phyloP scores from a whole-genome alignment of 1,284 basidiomycete genomes.

The Pascua sp. region DNA sequence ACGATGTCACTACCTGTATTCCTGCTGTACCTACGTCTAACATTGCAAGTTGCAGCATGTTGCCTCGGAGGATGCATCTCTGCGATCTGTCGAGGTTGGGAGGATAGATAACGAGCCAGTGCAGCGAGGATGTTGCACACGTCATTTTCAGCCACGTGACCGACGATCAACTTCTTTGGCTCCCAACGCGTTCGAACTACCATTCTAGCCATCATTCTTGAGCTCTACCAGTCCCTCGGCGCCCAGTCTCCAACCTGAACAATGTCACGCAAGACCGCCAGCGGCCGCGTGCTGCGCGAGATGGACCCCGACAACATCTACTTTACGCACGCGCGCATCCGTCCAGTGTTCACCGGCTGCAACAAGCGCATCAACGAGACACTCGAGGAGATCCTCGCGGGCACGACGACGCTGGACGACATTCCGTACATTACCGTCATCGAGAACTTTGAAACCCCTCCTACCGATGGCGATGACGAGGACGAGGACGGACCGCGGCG shows the following conservation, averaged over 20 bases:
- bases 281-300: constrained; percentile 10
- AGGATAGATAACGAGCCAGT: too few species aligned
- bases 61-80: too few species aligned
- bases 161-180: too few species aligned
- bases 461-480: background rate
- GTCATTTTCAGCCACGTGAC: too few species aligned
- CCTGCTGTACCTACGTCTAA: too few species aligned
- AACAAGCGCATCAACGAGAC: constrained; percentile 19
- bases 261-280: constrained; percentile 15
- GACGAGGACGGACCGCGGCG: background rate
- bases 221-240: too few species aligned
- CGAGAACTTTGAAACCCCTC: constrained; percentile 14
- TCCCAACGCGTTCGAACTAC: too few species aligned
- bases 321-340: constrained; percentile 18
- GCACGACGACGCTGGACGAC: constrained; percentile 13
- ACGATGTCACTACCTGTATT: too few species aligned
- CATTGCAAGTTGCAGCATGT: too few species aligned
- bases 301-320: constrained; percentile 18
- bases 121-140: too few species aligned
- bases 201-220: too few species aligned
- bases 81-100: too few species aligned
- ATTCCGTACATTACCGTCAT: constrained; percentile 20
- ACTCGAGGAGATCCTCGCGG: constrained; percentile 14
- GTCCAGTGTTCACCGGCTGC: constrained; percentile 17
- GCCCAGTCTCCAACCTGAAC: background rate